Percentiles rank a stretch among this genome's conserved stretches.
phyloP scores from a whole-genome alignment of 306 rosid genomes.

The Purshia tridentata region DNA sequence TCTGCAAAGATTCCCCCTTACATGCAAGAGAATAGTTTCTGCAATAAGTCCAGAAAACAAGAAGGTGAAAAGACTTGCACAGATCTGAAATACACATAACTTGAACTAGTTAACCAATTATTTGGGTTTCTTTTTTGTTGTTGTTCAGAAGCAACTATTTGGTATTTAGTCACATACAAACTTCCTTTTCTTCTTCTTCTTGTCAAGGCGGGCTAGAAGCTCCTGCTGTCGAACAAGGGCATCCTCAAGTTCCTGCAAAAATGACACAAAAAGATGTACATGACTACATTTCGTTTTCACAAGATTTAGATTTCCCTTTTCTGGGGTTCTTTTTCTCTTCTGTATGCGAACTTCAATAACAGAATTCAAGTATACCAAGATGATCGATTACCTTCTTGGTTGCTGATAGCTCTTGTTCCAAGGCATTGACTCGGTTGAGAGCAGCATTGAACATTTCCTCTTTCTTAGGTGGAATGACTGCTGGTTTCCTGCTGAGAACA shows the following conservation, averaged over 20 bases:
- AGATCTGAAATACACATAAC: not conserved
- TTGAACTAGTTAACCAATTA: not conserved
- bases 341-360: not conserved
- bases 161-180: slow-evolving; percentile 37
- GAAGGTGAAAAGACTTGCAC: slow-evolving; percentile 12
- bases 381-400: slow-evolving; percentile 64
- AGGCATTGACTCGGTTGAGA: slow-evolving; percentile 40
- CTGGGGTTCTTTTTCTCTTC: not conserved
- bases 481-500: slow-evolving; percentile 40
- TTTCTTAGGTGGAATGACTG: slow-evolving; percentile 58
- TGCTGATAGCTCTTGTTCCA: slow-evolving; percentile 51
- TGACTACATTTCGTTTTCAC: not conserved
- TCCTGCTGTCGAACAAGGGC: slow-evolving; percentile 46
- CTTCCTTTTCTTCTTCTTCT: slow-evolving; percentile 55
- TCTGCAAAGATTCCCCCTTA: slow-evolving; percentile 15
- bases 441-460: slow-evolving; percentile 60
- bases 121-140: not conserved
- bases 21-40: slow-evolving; percentile 54
- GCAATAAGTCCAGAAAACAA: slow-evolving; percentile 38
- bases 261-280: not conserved
- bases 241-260: slow-evolving; percentile 60
- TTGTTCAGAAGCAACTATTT: too few species aligned
- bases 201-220: slow-evolving; percentile 53
- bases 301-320: not conserved
- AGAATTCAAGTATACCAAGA: too few species aligned